Evolutionary conservation across 352 stramenopile species (phyloP).

Genomic region (Globisporangium parvum): DNA sequence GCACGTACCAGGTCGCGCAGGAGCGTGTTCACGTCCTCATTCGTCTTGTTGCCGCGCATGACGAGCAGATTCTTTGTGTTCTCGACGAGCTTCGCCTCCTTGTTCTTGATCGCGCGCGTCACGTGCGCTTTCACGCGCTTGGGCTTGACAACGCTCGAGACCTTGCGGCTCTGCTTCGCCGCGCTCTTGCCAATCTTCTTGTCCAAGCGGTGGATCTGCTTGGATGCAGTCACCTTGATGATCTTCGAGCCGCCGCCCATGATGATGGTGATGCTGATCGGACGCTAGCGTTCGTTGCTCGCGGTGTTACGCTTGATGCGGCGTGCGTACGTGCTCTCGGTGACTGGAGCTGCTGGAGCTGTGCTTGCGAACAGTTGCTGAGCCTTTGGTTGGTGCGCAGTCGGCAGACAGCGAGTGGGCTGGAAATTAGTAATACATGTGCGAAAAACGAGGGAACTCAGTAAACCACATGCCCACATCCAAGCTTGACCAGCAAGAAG

Average conservation of each 20-base stretch:
- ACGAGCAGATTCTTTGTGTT: conserved; percentile 90
- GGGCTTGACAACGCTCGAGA: conserved; percentile 57
- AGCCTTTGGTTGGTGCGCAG: no score
- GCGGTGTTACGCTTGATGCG: background rate
- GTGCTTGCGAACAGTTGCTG: no score
- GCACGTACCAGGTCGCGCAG: conserved; percentile 69
- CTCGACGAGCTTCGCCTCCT: conserved; percentile 89
- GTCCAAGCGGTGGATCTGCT: conserved; percentile 57
- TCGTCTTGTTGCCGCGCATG: conserved; percentile 88
- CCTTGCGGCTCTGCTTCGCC: conserved; percentile 69
- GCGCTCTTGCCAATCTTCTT: conserved; percentile 66
- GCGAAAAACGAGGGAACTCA: no score
- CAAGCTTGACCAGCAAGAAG: no score
- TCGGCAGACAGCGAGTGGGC: no score
- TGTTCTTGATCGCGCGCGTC: conserved; percentile 78
- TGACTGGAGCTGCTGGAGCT: no score
- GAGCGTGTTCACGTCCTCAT: conserved; percentile 72
- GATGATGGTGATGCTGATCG: conserved; percentile 21
- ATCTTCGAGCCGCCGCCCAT: conserved; percentile 64
- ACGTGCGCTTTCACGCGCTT: conserved; percentile 82
- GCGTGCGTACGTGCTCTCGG: no score
- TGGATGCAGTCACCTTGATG: conserved; percentile 61
- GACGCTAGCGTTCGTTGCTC: background rate
- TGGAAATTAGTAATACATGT: no score
- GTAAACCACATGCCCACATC: no score